phyloP scores from a whole-genome alignment of 768 basidiomycete genomes.

The Phylloporus sp. region DNA sequence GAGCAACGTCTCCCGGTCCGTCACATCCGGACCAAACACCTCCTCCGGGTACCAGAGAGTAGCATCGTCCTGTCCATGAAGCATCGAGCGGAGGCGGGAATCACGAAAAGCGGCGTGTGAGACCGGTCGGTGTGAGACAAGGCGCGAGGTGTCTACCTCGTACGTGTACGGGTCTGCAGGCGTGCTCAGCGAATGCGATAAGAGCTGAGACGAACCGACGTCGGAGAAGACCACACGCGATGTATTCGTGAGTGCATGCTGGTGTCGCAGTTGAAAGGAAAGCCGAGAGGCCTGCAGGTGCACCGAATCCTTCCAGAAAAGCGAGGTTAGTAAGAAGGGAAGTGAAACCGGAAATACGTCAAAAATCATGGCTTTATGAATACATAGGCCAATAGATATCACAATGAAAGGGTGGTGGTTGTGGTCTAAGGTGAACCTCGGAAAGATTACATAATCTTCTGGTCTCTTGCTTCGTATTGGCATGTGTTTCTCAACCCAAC shows the following conservation, averaged over 20 bases:
- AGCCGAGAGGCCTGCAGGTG: slow-evolving; percentile 32
- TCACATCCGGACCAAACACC: slow-evolving; percentile 66
- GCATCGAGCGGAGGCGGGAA: slow-evolving; percentile 37
- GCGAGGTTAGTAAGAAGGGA: slow-evolving; percentile 38
- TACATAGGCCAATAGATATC: not conserved
- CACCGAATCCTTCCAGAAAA: slow-evolving; percentile 34
- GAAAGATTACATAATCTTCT: slow-evolving; percentile 12
- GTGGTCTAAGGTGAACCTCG: not conserved
- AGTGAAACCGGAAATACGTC: slow-evolving; percentile 38
- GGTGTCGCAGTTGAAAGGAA: slow-evolving; percentile 63
- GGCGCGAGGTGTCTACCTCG: slow-evolving; percentile 36
- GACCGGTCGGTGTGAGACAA: slow-evolving; percentile 45
- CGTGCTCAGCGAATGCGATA: slow-evolving; percentile 22
- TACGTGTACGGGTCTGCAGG: slow-evolving; percentile 34
- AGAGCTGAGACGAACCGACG: slow-evolving; percentile 33
- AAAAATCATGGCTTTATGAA: slow-evolving; percentile 15
- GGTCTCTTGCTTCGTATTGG: no score
- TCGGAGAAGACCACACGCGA: slow-evolving; percentile 61
- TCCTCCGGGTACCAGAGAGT: slow-evolving; percentile 65
- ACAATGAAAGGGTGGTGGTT: not conserved
- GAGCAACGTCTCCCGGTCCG: slow-evolving; percentile 66
- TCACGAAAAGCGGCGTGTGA: slow-evolving; percentile 35
- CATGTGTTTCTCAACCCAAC: no score
- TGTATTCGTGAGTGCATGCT: slow-evolving; percentile 51
- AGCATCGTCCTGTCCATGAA: slow-evolving; percentile 35